Evolutionary conservation across 2,329 filamentous ascomycete species (phyloP).

Genomic region (Aspergillus awamori): DNA sequence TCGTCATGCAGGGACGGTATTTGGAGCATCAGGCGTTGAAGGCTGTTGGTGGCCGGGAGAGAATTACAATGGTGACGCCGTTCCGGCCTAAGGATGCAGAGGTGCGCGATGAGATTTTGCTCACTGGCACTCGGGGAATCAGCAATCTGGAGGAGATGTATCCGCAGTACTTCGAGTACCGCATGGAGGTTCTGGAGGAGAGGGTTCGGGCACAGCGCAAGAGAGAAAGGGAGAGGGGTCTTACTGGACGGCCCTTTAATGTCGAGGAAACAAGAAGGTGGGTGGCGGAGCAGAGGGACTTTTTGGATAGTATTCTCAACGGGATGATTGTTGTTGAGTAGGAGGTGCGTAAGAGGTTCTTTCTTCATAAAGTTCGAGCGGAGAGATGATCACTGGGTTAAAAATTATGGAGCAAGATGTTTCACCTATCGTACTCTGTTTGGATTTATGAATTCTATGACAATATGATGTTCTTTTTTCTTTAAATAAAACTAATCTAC

Average conservation of each 20-base stretch:
- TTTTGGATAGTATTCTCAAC: constrained; percentile 41
- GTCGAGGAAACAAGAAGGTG: constrained; percentile 34
- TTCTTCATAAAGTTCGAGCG: too few relatives aligned
- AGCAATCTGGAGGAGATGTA: constrained; percentile 60
- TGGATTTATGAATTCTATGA: too few relatives aligned
- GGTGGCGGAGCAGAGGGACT: constrained; percentile 35
- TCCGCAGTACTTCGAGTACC: constrained; percentile 61
- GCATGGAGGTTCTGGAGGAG: constrained; percentile 61
- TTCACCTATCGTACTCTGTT: too few relatives aligned
- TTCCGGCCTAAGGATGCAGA: constrained; percentile 60
- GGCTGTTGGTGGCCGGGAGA: neutral
- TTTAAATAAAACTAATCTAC: too few relatives aligned
- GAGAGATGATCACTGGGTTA: too few relatives aligned
- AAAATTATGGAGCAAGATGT: too few relatives aligned
- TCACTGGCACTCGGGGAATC: constrained; percentile 60
- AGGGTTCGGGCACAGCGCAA: constrained; percentile 52
- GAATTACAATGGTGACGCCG: constrained; percentile 7
- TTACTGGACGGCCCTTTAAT: constrained; percentile 25
- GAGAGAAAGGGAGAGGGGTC: constrained; percentile 30
- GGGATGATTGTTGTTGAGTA: constrained; percentile 26
- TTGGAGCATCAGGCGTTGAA: constrained; percentile 6
- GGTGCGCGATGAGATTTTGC: constrained; percentile 60
- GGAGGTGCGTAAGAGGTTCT: rapidly evolving
- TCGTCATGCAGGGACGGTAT: constrained; percentile 10
- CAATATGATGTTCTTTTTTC: too few relatives aligned